phyloP scores from a whole-genome alignment of 257 asterid species.

The Asclepias syriaca region DNA sequence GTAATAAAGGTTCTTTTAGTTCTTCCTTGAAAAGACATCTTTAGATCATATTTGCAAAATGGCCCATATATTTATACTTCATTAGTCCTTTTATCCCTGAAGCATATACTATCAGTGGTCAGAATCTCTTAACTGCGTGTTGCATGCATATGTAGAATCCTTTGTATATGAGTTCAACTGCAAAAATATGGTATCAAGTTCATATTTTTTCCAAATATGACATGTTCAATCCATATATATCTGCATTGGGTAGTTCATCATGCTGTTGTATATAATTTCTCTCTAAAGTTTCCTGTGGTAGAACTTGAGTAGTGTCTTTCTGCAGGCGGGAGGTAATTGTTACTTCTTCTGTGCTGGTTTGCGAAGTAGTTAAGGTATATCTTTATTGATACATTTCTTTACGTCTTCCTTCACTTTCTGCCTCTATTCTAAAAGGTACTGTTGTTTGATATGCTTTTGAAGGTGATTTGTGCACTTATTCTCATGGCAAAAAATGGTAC shows the following conservation, averaged over 20 bases:
- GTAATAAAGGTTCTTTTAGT: too few species aligned
- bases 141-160: background rate
- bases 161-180: background rate
- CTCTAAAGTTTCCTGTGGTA: background rate
- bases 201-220: background rate
- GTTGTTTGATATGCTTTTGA: constrained; percentile 20
- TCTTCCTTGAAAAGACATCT: background rate
- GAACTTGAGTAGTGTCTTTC: constrained; percentile 22
- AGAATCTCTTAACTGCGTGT: background rate
- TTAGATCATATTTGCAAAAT: background rate
- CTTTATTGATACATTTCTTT: constrained; percentile 11
- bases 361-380: constrained; percentile 84
- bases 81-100: background rate
- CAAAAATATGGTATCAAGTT: background rate
- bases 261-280: background rate
- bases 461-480: constrained; percentile 79
- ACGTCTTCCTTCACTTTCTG: constrained; percentile 1
- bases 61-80: background rate
- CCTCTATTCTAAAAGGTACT: background rate
- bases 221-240: background rate
- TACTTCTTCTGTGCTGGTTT: constrained; percentile 79
- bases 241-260: background rate
- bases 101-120: background rate
- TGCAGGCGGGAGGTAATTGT: constrained; percentile 89
- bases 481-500: constrained; percentile 80